Conservation (phyloP, 2,329 filamentous ascomycete genomes). For the Botrytis deweyae region DNA sequence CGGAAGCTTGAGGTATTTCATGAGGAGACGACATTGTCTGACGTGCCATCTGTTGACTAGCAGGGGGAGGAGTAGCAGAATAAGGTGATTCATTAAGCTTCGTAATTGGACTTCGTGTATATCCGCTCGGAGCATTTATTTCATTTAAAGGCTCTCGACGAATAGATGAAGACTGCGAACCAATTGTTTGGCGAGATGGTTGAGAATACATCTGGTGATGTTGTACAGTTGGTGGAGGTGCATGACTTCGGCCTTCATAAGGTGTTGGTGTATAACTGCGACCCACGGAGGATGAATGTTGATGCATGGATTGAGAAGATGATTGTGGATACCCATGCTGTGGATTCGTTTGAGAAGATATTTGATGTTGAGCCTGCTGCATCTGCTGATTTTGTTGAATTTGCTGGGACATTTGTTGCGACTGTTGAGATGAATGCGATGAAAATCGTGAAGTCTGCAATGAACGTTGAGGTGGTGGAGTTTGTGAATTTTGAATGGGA, state of each 20-base stretch:
- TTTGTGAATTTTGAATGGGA: slow-evolving; percentile 26
- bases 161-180: slow-evolving; percentile 32
- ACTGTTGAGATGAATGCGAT: slow-evolving; percentile 35
- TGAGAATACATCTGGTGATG: slow-evolving; percentile 40
- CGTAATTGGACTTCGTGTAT: slow-evolving; percentile 31
- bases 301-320: slow-evolving; percentile 47
- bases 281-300: slow-evolving; percentile 46
- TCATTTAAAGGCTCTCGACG: slow-evolving; percentile 37
- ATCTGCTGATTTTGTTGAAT: slow-evolving; percentile 27
- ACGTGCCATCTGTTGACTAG: slow-evolving; percentile 25
- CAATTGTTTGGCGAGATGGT: slow-evolving; percentile 34
- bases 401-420: slow-evolving; percentile 18
- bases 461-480: slow-evolving; percentile 35
- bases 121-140: slow-evolving; percentile 32
- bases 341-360: slow-evolving; percentile 43
- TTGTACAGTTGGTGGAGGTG: slow-evolving; percentile 39
- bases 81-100: slow-evolving; percentile 40
- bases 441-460: slow-evolving; percentile 42
- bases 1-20: slow-evolving; percentile 31
- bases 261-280: slow-evolving; percentile 37
- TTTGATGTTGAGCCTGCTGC: slow-evolving; percentile 47
- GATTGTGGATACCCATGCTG: slow-evolving; percentile 50
- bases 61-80: slow-evolving; percentile 36
- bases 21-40: slow-evolving; percentile 36
- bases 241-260: slow-evolving; percentile 43